Evolutionary conservation across 1,139 yeast species (phyloP).

Genomic region (Wickerhamiella pararugosa): DNA sequence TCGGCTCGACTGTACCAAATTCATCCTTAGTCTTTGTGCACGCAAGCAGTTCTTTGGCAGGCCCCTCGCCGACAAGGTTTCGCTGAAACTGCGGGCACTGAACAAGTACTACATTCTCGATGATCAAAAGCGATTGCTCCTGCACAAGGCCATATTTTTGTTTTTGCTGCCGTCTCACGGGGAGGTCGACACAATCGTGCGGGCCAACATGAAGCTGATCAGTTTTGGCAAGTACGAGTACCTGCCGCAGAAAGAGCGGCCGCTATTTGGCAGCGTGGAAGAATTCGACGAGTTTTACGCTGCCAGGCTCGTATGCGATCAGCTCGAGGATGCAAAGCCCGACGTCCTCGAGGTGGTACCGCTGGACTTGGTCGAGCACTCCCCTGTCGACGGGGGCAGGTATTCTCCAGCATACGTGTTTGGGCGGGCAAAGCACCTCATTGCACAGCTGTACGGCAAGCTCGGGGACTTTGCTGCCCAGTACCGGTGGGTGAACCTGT

Average conservation of each 20-base stretch:
- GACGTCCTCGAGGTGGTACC: not conserved
- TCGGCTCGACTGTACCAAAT: slow-evolving; percentile 7
- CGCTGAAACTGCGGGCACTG: not conserved
- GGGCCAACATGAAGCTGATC: slow-evolving; percentile 14
- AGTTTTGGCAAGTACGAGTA: slow-evolving; percentile 12
- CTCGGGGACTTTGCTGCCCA: slow-evolving; percentile 11
- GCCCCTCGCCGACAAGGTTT: not conserved
- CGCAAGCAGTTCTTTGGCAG: slow-evolving; percentile 13
- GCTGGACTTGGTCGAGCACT: no score
- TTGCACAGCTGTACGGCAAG: slow-evolving; percentile 13
- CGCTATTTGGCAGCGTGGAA: slow-evolving; percentile 10
- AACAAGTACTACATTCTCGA: not conserved
- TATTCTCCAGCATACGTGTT: slow-evolving; percentile 11
- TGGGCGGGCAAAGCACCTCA: slow-evolving; percentile 13
- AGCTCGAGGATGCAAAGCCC: slow-evolving; percentile 10
- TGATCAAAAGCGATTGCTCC: not conserved
- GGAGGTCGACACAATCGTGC: slow-evolving; percentile 10
- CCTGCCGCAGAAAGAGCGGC: slow-evolving; percentile 13
- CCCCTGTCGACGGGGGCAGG: slow-evolving; percentile 3
- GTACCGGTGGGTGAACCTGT: slow-evolving; percentile 16
- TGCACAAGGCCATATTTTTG: slow-evolving; percentile 12
- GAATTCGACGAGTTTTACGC: slow-evolving; percentile 10
- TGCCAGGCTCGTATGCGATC: slow-evolving; percentile 12
- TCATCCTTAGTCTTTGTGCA: slow-evolving; percentile 7
- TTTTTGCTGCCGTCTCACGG: slow-evolving; percentile 7